Conservation (phyloP, 306 rosid species). For the Cajanus cajan region DNA sequence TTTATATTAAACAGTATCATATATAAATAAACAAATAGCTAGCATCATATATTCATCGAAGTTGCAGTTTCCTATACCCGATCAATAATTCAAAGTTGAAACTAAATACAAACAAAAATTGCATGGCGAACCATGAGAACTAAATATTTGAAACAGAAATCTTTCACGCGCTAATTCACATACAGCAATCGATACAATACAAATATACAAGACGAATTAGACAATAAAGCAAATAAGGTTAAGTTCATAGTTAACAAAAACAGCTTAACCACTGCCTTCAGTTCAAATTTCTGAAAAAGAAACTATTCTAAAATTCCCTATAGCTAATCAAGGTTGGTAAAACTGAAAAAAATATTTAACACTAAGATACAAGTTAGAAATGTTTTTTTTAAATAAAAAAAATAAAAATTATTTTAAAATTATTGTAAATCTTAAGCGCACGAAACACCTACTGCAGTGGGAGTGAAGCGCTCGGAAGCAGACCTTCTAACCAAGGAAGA, state of each 20-base stretch:
- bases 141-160: background rate
- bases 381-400: too few relatives aligned
- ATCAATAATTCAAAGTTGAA: background rate
- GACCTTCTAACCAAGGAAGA: slow-evolving; percentile 52
- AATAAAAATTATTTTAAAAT: too few relatives aligned
- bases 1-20: too few relatives aligned
- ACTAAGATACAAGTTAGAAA: background rate
- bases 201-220: background rate
- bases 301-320: background rate
- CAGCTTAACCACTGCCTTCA: background rate
- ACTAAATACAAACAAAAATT: background rate
- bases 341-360: background rate
- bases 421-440: too few relatives aligned
- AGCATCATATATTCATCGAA: background rate
- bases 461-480: slow-evolving; percentile 52
- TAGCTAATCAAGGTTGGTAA: background rate
- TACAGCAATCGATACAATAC: background rate
- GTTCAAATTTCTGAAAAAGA: background rate
- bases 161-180: background rate
- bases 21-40: too few relatives aligned
- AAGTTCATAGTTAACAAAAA: background rate
- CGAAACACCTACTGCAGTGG: slow-evolving; percentile 50
- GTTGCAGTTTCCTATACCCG: background rate
- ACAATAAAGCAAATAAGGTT: background rate
- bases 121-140: background rate